phyloP scores from a whole-genome alignment of 164 flowering plant genomes.

The Kingdonia uniflora region DNA sequence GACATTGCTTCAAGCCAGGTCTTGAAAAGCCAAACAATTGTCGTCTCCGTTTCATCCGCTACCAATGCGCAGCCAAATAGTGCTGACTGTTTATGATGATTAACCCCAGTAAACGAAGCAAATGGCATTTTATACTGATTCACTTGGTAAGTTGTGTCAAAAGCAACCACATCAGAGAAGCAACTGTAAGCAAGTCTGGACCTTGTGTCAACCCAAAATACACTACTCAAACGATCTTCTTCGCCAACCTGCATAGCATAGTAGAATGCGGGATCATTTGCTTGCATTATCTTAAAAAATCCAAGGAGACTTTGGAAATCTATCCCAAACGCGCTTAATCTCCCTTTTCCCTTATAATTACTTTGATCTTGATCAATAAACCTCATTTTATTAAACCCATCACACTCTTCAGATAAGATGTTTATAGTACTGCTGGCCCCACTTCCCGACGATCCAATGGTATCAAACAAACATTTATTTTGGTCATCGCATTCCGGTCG shows the following conservation, averaged over 20 bases:
- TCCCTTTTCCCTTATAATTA: constrained; percentile 25
- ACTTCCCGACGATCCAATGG: constrained; percentile 8
- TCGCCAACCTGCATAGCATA: constrained; percentile 30
- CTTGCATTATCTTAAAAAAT: constrained; percentile 28
- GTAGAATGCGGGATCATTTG: constrained; percentile 26
- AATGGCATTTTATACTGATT: constrained; percentile 30
- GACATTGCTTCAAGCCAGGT: constrained; percentile 35
- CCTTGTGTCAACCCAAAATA: constrained; percentile 36
- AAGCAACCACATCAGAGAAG: constrained; percentile 29
- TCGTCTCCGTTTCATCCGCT: constrained; percentile 23
- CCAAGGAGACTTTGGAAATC: constrained; percentile 26
- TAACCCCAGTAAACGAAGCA: constrained; percentile 29
- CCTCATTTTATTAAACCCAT: constrained; percentile 11
- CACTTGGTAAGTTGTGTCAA: constrained; percentile 30
- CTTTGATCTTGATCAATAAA: constrained; percentile 10
- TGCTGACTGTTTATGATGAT: constrained; percentile 30
- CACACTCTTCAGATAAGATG: constrained; percentile 11
- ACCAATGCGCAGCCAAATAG: constrained; percentile 36
- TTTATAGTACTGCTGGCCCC: constrained; percentile 5
- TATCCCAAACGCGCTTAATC: constrained; percentile 21
- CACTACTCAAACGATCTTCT: constrained; percentile 27
- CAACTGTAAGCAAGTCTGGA: constrained; percentile 25
- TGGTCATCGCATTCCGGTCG: constrained; percentile 16
- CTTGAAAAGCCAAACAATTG: constrained; percentile 31
- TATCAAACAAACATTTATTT: constrained; percentile 4